A percentile compares a stretch with the other conserved stretches of the same genome.
Evolutionary conservation across 352 stramenopile species (phyloP).

Genomic region (Phytopythium montanum): DNA sequence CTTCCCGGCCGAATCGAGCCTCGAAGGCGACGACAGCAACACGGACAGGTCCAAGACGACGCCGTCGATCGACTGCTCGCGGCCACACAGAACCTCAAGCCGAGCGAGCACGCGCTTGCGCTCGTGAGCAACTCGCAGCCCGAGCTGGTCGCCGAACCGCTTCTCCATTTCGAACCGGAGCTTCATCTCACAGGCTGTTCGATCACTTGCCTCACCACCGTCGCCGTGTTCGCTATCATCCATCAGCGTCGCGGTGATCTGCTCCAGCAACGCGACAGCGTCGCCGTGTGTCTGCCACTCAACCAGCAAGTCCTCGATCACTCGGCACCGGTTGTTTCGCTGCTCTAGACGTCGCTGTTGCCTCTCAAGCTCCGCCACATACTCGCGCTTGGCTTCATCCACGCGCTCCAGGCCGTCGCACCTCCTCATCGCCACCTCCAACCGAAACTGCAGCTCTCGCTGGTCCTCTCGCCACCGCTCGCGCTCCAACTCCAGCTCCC

Average conservation of each 20-base stretch:
- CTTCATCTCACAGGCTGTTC: constrained; percentile 16
- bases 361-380: constrained; percentile 20
- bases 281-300: constrained; percentile 12
- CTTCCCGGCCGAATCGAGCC: not conserved
- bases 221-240: not conserved
- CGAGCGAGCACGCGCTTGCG: constrained; percentile 43
- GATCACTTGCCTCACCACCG: not conserved
- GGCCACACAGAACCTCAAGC: constrained; percentile 43
- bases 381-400: constrained; percentile 20
- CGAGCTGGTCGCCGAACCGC: constrained; percentile 50
- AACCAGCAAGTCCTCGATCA: constrained; percentile 17
- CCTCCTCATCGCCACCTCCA: constrained; percentile 21
- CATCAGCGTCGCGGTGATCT: constrained; percentile 21
- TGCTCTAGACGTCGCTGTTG: constrained; percentile 12
- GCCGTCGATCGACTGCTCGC: not conserved
- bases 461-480: constrained; percentile 35
- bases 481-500: constrained; percentile 28
- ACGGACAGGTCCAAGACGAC: not conserved
- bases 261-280: constrained; percentile 10
- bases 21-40: not conserved
- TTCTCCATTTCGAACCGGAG: constrained; percentile 48
- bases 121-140: constrained; percentile 50
- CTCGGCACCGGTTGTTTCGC: constrained; percentile 7
- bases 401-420: constrained; percentile 34
- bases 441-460: constrained; percentile 36